A percentile compares a stretch with the other conserved stretches of the same genome.
Evolutionary conservation across 352 stramenopile species (phyloP).

Genomic region (Phytophthora rubi): DNA sequence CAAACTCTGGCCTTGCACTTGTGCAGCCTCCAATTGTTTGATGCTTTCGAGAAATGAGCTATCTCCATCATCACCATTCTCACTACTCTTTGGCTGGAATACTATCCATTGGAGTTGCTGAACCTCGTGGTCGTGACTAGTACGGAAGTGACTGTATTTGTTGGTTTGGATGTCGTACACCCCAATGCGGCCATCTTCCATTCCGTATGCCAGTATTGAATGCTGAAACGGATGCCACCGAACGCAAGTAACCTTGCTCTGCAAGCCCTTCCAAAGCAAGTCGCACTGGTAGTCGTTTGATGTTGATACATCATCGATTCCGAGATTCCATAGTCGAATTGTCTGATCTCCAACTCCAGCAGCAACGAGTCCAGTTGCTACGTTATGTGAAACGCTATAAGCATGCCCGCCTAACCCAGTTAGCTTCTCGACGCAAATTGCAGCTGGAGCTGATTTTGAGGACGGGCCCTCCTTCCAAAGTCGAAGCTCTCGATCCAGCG

Average conservation of each 20-base stretch:
- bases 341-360: constrained; percentile 76
- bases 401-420: constrained; percentile 66
- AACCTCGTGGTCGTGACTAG: constrained; percentile 48
- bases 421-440: constrained; percentile 52
- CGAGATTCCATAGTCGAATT: constrained; percentile 68
- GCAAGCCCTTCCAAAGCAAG: constrained; percentile 77
- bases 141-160: constrained; percentile 59
- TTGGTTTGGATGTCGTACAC: constrained; percentile 63
- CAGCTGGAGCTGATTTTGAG: constrained; percentile 14
- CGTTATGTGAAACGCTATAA: constrained; percentile 59
- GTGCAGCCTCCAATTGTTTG: constrained; percentile 55
- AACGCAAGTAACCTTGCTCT: constrained; percentile 79
- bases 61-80: background rate
- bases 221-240: constrained; percentile 66
- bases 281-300: constrained; percentile 46
- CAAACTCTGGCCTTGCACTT: constrained; percentile 50
- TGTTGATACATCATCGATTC: constrained; percentile 6
- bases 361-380: constrained; percentile 37
- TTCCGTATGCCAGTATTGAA: constrained; percentile 66
- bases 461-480: constrained; percentile 52
- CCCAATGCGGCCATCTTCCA: constrained; percentile 72
- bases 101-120: constrained; percentile 56
- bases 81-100: constrained; percentile 1
- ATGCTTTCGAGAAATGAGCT: constrained; percentile 56
- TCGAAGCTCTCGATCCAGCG: constrained; percentile 70